Evolutionary conservation across 495 filamentous ascomycete genomes (phyloP).

Genomic region (Neurospora tetrasperma): DNA sequence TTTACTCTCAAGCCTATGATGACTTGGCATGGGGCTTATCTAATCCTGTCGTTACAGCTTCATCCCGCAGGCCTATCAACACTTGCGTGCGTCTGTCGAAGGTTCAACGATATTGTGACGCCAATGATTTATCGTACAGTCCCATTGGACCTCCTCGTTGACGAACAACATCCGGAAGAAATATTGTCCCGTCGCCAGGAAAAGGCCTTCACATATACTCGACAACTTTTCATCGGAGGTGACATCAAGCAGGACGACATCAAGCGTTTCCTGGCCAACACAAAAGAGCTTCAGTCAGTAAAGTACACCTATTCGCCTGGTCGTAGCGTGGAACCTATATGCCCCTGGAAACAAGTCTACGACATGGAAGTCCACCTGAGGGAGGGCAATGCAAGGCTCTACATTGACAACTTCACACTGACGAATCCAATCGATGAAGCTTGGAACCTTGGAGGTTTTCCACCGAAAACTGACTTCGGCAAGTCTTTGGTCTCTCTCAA

Average conservation of each 20-base stretch:
- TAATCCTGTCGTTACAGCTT: background rate
- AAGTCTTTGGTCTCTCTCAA: conserved; percentile 12
- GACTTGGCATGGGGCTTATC: background rate
- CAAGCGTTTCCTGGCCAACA: background rate
- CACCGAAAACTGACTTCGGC: background rate
- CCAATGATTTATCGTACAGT: conserved; percentile 20
- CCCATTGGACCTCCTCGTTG: conserved; percentile 12
- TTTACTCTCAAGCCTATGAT: background rate
- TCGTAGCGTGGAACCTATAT: background rate
- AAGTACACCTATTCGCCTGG: background rate
- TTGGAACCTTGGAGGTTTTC: background rate
- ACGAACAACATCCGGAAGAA: conserved; percentile 7
- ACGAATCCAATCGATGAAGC: background rate
- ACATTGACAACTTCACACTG: background rate
- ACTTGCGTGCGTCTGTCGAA: conserved; percentile 2
- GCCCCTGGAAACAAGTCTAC: background rate
- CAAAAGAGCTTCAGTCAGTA: background rate
- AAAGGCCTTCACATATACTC: conserved; percentile 16
- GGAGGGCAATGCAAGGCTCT: background rate
- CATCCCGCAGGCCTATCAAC: background rate
- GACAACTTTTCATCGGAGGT: conserved; percentile 9
- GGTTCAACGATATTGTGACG: conserved; percentile 16
- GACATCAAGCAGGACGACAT: background rate
- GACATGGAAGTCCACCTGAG: background rate
- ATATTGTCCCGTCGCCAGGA: conserved; percentile 8